Evolutionary conservation across 2,329 filamentous ascomycete species (phyloP).

Genomic region (Xylariales sp.): DNA sequence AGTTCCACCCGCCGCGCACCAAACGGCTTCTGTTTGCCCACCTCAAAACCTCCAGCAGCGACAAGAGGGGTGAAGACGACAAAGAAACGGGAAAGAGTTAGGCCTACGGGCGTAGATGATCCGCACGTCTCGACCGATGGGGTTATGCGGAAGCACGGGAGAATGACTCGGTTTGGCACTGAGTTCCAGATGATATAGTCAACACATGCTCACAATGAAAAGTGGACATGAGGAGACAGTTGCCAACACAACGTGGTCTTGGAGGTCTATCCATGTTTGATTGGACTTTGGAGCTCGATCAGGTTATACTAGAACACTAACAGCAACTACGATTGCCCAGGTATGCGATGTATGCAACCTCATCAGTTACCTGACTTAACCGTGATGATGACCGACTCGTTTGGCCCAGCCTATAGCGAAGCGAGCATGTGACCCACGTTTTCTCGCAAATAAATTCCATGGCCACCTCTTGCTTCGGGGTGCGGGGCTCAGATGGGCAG

Average conservation of each 20-base stretch:
- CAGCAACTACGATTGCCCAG: too few species aligned
- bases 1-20: background rate
- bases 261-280: too few species aligned
- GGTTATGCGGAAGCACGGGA: background rate
- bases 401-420: background rate
- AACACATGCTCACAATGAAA: background rate
- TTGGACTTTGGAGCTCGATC: too few species aligned
- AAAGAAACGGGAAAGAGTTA: background rate
- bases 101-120: too few species aligned
- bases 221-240: background rate
- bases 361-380: background rate
- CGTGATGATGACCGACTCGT: background rate
- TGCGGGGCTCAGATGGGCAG: slow-evolving; percentile 6
- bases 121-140: too few species aligned
- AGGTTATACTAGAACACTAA: too few species aligned
- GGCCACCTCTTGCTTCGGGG: background rate
- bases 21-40: background rate
- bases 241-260: background rate
- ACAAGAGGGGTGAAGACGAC: background rate
- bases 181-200: background rate
- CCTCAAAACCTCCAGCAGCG: background rate
- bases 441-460: background rate
- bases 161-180: background rate
- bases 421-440: background rate
- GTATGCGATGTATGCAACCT: background rate